Evolutionary conservation across 2,329 filamentous ascomycete genomes (phyloP), one percentile per base, ranked within the genome.

Genomic region (Stenocarpella maydis): DNA sequence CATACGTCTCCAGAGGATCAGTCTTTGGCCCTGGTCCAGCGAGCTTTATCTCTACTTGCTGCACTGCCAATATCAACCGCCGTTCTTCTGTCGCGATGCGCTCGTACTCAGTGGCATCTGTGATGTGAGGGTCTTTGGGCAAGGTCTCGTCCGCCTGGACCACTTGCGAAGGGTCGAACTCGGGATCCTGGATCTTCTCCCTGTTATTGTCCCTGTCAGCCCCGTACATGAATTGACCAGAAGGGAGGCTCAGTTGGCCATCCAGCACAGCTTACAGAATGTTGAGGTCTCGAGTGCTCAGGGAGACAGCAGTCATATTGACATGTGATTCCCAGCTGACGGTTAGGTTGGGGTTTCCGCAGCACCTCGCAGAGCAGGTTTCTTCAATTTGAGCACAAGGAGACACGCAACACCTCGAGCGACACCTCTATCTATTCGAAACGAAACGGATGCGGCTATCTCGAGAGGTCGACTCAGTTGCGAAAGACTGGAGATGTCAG

Each of bases 151-250:
- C 87, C 69, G 90, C 81, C 68, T 88, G 81, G 65, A 88, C 79
- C 15, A 84, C 80, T 12, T 84, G 80, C 19, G 85, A 81, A 17
- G 89, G 86, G 71, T 90, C 85, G 9, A 85, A 85, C 75, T 92
- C 90, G 1, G 89, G 89, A 71, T 92, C 89, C 74, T 87, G 88
- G 78, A 92, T 91, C 77, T 91, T 91, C 72, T 87, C 85, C 28
- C 69, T 71, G 21, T 1, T 6, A 19, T n/a, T 21, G 47, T 37
- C 21, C 34, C 34, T 19, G 55, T 71, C 47, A 71, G 67, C 34
- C 39, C 4, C 39, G 21, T 12, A 12, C 4, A 61, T 31, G 52
- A 53, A 24, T 26, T 49, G 17, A 21, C n/a, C 28, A 10, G 6
- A 12, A 17, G 19, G 21, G 12, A n/a, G 3, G 14, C 28, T 4